phyloP scores from a whole-genome alignment of 2,329 filamentous ascomycete genomes.

The Exophiala alcalophila region DNA sequence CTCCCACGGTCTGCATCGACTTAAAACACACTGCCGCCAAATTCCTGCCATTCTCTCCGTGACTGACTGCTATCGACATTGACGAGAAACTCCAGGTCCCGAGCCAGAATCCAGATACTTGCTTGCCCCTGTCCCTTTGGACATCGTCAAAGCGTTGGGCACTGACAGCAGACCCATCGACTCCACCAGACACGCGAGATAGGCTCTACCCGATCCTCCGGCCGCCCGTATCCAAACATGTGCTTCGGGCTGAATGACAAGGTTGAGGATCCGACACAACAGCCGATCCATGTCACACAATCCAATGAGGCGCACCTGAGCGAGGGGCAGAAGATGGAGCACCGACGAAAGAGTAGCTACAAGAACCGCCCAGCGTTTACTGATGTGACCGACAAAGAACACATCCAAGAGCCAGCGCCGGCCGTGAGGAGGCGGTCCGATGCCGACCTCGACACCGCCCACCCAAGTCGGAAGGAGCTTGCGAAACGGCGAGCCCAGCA shows the following conservation, averaged over 20 bases:
- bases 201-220: no score
- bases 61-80: no score
- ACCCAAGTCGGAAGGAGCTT: neutral
- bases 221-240: no score
- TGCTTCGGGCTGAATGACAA: conserved; percentile 14
- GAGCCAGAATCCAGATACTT: no score
- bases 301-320: conserved; percentile 11
- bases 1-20: no score
- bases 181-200: no score
- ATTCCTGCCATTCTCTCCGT: no score
- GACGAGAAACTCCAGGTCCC: no score
- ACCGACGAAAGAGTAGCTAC: conserved; percentile 3
- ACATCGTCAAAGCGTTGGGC: no score
- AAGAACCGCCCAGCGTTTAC: conserved; percentile 4
- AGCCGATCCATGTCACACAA: conserved; percentile 19
- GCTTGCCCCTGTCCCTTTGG: no score
- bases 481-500: conserved; percentile 2
- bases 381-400: conserved; percentile 3
- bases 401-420: neutral
- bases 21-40: no score
- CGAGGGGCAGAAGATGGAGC: neutral
- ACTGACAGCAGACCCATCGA: no score
- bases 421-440: neutral
- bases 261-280: conserved; percentile 20
- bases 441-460: neutral